These are phyloP conservation scores for Russula sp. DNA, from an alignment of 768 basidiomycete species.

Conservation along the genomic window DNA sequence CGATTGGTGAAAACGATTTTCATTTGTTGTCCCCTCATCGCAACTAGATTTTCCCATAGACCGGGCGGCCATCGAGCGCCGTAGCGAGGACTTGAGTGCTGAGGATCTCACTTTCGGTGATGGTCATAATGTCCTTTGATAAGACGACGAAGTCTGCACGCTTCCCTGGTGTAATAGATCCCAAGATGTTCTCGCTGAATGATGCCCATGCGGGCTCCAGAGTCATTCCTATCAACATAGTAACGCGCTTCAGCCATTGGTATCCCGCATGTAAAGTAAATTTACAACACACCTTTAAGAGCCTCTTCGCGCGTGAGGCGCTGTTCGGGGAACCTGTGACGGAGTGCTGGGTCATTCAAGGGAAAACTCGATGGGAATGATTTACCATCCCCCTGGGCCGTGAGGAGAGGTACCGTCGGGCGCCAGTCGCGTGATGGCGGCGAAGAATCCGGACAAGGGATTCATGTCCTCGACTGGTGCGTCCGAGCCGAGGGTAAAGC, in stretches of 20 bases:
- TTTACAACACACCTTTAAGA: slow-evolving; percentile 48
- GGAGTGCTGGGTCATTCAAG: background rate
- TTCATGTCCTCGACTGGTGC: slow-evolving; percentile 87
- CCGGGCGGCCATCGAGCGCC: slow-evolving; percentile 64
- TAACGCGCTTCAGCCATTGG: background rate
- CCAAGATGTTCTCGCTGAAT: slow-evolving; percentile 65
- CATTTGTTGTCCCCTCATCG: slow-evolving; percentile 2
- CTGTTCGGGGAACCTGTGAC: slow-evolving; percentile 73
- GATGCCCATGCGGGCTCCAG: slow-evolving; percentile 84
- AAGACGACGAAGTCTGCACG: slow-evolving; percentile 83
- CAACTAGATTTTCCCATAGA: slow-evolving; percentile 38
- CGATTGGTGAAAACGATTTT: background rate
- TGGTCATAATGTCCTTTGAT: slow-evolving; percentile 73
- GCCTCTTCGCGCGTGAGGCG: slow-evolving; percentile 71
- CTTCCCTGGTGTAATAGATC: slow-evolving; percentile 75
- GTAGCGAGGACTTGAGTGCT: slow-evolving; percentile 65
- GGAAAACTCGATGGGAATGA: slow-evolving; percentile 10
- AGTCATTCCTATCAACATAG: slow-evolving; percentile 60
- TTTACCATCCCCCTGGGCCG: slow-evolving; percentile 77
- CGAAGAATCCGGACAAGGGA: slow-evolving; percentile 80
- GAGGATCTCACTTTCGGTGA: slow-evolving; percentile 55
- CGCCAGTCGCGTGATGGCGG: slow-evolving; percentile 75
- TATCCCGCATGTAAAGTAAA: background rate
- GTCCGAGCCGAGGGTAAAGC: slow-evolving; percentile 80
- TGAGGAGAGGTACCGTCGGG: slow-evolving; percentile 71